Evolutionary conservation across 2,329 filamentous ascomycete species (phyloP).

Genomic region (Dothideomycetes sp.): DNA sequence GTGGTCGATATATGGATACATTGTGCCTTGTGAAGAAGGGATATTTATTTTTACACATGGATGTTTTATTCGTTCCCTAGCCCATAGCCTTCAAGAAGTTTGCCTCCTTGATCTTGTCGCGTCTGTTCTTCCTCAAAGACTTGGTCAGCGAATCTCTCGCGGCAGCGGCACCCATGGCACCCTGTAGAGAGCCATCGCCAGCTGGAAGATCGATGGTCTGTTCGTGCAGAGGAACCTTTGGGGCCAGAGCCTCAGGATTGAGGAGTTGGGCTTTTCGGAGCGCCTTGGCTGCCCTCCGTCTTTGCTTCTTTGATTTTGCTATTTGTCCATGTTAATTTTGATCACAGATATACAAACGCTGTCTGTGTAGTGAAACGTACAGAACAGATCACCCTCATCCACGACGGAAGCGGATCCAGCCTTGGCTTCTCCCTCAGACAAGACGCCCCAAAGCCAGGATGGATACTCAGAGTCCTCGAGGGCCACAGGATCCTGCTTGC

Average conservation of each 20-base stretch:
- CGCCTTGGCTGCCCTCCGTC: conserved; percentile 58
- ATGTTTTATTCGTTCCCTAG: conserved; percentile 14
- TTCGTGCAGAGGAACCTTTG: conserved; percentile 61
- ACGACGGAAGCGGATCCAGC: conserved; percentile 31
- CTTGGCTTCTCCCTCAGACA: conserved; percentile 37
- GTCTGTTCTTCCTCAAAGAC: conserved; percentile 64
- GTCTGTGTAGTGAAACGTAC: conserved; percentile 40
- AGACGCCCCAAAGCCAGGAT: conserved; percentile 65
- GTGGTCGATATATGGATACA: background rate
- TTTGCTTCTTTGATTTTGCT: conserved; percentile 81
- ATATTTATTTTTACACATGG: background rate
- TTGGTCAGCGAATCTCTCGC: conserved; percentile 54
- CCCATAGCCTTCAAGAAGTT: conserved; percentile 77
- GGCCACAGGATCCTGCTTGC: conserved; percentile 61
- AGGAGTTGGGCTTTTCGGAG: conserved; percentile 51
- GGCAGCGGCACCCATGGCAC: conserved; percentile 32
- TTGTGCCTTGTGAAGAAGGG: background rate
- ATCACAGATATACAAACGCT: background rate
- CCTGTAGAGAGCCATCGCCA: conserved; percentile 36
- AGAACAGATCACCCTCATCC: conserved; percentile 61
- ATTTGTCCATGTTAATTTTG: background rate
- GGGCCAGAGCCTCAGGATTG: conserved; percentile 51
- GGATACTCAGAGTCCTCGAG: conserved; percentile 67
- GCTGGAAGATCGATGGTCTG: conserved; percentile 65
- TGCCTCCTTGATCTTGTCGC: conserved; percentile 68